A percentile compares a stretch with the other conserved stretches of the same genome.
Evolutionary conservation across 1,139 yeast genomes (phyloP).

Genomic region (Ogataea hybrid): DNA sequence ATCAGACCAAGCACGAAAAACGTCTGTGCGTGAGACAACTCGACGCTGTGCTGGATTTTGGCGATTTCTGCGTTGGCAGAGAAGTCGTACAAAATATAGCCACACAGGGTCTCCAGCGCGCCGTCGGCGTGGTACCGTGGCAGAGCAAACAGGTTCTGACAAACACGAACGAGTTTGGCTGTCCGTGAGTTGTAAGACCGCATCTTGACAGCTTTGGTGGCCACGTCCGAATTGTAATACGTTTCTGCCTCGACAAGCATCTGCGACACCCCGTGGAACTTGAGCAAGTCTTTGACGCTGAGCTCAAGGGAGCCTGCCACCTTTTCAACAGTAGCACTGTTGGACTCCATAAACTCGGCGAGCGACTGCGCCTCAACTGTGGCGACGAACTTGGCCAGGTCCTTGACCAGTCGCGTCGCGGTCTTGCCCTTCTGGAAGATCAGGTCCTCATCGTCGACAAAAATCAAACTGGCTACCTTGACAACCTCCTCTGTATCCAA

Average conservation of each 20-base stretch:
- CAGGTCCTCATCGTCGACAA: conserved; percentile 38
- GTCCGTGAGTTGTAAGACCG: conserved; percentile 13
- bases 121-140: conserved; percentile 29
- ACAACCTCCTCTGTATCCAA: conserved; percentile 55
- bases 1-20: conserved; percentile 30
- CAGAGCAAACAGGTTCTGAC: conserved; percentile 29
- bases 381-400: conserved; percentile 45
- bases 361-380: conserved; percentile 36
- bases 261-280: conserved; percentile 38
- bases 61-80: conserved; percentile 32
- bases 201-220: conserved; percentile 13
- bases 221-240: conserved; percentile 26
- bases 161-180: conserved; percentile 24
- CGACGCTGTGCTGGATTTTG: conserved; percentile 24
- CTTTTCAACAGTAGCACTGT: conserved; percentile 35
- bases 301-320: conserved; percentile 31
- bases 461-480: conserved; percentile 42
- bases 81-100: conserved; percentile 43
- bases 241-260: conserved; percentile 36
- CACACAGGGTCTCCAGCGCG: conserved; percentile 39
- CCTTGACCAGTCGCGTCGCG: conserved; percentile 27
- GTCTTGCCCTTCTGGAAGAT: conserved; percentile 25
- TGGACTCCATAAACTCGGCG: conserved; percentile 37
- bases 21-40: conserved; percentile 23
- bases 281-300: conserved; percentile 36